Base-by-base conservation (phyloP, 1,284 basidiomycete species). In the Malassezia nana region DNA sequence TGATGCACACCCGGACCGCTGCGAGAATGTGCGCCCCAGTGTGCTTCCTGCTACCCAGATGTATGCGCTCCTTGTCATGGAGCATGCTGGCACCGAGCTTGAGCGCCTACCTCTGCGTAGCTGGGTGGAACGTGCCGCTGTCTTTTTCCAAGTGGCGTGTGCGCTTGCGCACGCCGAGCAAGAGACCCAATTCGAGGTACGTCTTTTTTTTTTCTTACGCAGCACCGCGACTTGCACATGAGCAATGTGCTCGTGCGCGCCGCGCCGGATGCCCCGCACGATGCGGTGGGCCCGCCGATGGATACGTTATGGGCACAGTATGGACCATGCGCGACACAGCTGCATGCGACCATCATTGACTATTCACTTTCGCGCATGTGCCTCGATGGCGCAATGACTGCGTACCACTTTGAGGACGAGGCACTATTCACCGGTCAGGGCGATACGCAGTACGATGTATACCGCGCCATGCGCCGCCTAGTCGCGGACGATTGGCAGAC, bases 151-250 rank as follows among this genome's bases (percentile, higher is more conserved):
- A 75, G 84, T 92, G 1, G 80, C 83, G 0, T 81, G 82, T 46
- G 79, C 86, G 0, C 78, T 96, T 0, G 82, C 82, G 0, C 78
- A 81, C 32, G 92, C 88, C 1, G 92, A 98, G 72, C 77, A 80
- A 20, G 76, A 83, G 49, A 81, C 84, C 12, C 78, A 80, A 16
- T 96, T 98, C 62, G 92, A 98, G 35, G 81, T 38, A 38, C 35
- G 35, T 15, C n/a, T n/a, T n/a, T n/a, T 9, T 6, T 3, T 4
- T 18, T 6, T 4, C 35, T 38, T 10, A 38, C 35, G 35, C 35
- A 38, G 87, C 94, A 98, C 75, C 88, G 92, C 16, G 92, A 98
- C 74, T 79, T 98, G 30, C 92, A 98, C 69, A 89, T 89, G 83
- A 92, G 92, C n/a, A 94, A 98, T 75, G 85, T 98, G 45, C 81